Evolutionary conservation across 129 eudicot species (phyloP).

Genomic region (Deinandra increscens): DNA sequence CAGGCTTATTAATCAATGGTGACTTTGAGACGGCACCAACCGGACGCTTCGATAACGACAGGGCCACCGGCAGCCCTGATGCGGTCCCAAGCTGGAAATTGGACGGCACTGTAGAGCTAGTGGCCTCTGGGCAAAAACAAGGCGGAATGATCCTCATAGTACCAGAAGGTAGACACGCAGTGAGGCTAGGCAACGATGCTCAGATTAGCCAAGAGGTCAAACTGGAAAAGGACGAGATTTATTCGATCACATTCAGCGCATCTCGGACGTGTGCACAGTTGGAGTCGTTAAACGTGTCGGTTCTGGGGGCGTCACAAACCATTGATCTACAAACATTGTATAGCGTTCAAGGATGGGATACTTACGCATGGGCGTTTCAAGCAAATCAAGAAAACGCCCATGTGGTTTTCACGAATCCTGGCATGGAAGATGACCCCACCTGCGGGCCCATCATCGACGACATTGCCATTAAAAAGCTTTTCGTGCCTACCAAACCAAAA

Average conservation of each 20-base stretch:
- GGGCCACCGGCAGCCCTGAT: slow-evolving; percentile 45
- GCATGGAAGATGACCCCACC: slow-evolving; percentile 97
- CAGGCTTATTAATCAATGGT: slow-evolving; percentile 75
- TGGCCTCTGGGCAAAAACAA: slow-evolving; percentile 84
- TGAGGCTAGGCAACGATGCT: slow-evolving; percentile 89
- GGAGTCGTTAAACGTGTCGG: slow-evolving; percentile 94
- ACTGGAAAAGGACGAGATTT: slow-evolving; percentile 70
- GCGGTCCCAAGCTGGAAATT: slow-evolving; percentile 73
- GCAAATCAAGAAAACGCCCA: slow-evolving; percentile 53
- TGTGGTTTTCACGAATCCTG: slow-evolving; percentile 70
- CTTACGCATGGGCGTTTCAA: slow-evolving; percentile 92
- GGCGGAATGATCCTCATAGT: slow-evolving; percentile 99
- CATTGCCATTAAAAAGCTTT: slow-evolving; percentile 84
- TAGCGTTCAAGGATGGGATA: slow-evolving; percentile 95
- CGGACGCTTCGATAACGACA: slow-evolving; percentile 60
- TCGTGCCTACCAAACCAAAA: slow-evolving; percentile 69
- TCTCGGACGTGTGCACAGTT: slow-evolving; percentile 97
- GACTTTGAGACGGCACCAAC: slow-evolving; percentile 88
- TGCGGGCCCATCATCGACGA: slow-evolving; percentile 98
- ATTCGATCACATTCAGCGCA: slow-evolving; percentile 90
- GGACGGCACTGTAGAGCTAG: slow-evolving; percentile 78
- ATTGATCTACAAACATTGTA: slow-evolving; percentile 89
- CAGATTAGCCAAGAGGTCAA: slow-evolving; percentile 69
- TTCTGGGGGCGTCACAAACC: slow-evolving; percentile 72
- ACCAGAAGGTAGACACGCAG: slow-evolving; percentile 88